Evolutionary conservation across 805 yeast species (phyloP).

Genomic region (Barnettozyma siamensis): DNA sequence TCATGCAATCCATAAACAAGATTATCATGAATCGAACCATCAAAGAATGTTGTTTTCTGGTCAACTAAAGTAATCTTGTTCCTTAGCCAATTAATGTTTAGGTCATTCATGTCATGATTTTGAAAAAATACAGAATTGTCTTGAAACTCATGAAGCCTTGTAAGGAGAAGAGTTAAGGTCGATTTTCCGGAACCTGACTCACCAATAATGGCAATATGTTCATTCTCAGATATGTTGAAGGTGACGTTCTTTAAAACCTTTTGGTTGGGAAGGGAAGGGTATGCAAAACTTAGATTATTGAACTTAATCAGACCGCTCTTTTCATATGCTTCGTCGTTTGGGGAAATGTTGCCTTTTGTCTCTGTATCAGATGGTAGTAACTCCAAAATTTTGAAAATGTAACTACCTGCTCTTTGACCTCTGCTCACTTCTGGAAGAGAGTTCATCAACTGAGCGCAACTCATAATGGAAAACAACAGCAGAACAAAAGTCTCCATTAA

Average conservation of each 20-base stretch:
- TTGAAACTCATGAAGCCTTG: slow-evolving; percentile 43
- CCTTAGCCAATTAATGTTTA: slow-evolving; percentile 47
- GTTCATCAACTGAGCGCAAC: slow-evolving; percentile 51
- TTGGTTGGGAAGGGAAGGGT: slow-evolving; percentile 31
- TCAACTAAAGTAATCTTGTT: slow-evolving; percentile 60
- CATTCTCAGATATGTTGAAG: slow-evolving; percentile 38
- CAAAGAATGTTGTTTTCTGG: slow-evolving; percentile 67
- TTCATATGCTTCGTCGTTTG: slow-evolving; percentile 26
- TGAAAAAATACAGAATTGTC: slow-evolving; percentile 38
- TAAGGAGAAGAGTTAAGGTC: slow-evolving; percentile 54
- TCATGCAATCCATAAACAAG: slow-evolving; percentile 50
- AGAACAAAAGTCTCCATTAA: slow-evolving; percentile 67
- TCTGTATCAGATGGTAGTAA: slow-evolving; percentile 33
- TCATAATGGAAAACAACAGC: slow-evolving; percentile 65
- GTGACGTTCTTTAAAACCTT: slow-evolving; percentile 37
- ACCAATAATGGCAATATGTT: slow-evolving; percentile 68
- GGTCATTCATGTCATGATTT: slow-evolving; percentile 39
- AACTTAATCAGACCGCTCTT: slow-evolving; percentile 32
- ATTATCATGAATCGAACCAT: slow-evolving; percentile 70
- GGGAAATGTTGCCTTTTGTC: slow-evolving; percentile 27
- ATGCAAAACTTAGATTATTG: slow-evolving; percentile 42
- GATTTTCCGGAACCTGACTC: slow-evolving; percentile 92
- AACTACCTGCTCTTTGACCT: slow-evolving; percentile 69
- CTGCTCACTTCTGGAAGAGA: slow-evolving; percentile 76
- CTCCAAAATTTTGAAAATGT: slow-evolving; percentile 38